Evolutionary conservation across 495 filamentous ascomycete genomes (phyloP), one percentile per base, ranked within the genome.

Genomic region (Paragyromitra xinjiangensis): DNA sequence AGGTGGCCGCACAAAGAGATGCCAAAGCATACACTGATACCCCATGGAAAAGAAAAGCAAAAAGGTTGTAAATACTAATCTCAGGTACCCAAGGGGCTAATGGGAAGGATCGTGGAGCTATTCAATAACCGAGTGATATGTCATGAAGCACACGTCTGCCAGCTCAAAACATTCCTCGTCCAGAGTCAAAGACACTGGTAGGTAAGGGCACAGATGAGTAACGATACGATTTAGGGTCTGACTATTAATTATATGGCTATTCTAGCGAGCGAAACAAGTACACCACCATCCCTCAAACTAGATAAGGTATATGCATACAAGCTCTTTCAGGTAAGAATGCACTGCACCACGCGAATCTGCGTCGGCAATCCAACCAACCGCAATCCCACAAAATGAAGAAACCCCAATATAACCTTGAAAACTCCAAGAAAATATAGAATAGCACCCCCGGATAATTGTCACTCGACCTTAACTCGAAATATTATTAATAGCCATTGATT

Each of bases 391-490:
- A 51, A 71, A 26, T 34, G 6, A 61, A 29, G 40, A 45, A 70
- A 19, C 26, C 55, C 50, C 26, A 70, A 39, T 45, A 62, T 48
- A 50, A 53, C 19, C 42, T 51, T 19, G 11, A 39, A 34, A 71
- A 71, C 53, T 71, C 68, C 55, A 48, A n/a, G 62, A 63, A 63
- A 73, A 76, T 44, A 42, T 37, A 29, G 22, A 42, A 59, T n/a
- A 64, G 19, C 12, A 55, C 22, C 45, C 48, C 22, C 19, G 6
- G 9, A 22, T 55, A 56, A 44, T 44, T 40, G 2, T 22, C 11
- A 40, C 45, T 42, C 19, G 22, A 45, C 19, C 6, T 9, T 11
- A 14, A 8, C 44, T 19, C n/a, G 16, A 1, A 24, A 48, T 34
- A 66, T 55, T 26, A 51, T 9, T 37, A 37, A 26, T 34, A 45